Conservation (phyloP, 768 basidiomycete species). For the Podaxis carcinomalis region DNA sequence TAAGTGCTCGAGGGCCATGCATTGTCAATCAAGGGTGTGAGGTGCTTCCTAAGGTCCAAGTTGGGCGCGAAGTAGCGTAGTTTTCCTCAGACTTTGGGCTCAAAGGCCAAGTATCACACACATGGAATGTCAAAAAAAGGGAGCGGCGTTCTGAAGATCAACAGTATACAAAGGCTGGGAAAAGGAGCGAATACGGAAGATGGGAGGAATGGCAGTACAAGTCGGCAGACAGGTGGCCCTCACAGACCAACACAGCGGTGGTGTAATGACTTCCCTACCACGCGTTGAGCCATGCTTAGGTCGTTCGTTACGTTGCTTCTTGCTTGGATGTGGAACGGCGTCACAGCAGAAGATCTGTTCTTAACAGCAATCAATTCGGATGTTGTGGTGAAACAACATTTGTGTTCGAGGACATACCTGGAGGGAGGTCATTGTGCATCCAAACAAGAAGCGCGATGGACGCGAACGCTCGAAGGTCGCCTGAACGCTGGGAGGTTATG, state of each 20-base stretch:
- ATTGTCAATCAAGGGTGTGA: no score
- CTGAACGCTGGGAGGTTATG: constrained; percentile 46
- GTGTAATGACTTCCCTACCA: constrained; percentile 39
- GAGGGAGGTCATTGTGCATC: constrained; percentile 55
- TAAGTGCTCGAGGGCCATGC: no score
- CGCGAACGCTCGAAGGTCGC: constrained; percentile 54
- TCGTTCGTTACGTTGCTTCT: constrained; percentile 72
- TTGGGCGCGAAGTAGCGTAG: no score
- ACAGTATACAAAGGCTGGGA: neutral
- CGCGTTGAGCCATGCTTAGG: constrained; percentile 67
- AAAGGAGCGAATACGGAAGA: neutral
- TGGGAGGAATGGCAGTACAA: neutral
- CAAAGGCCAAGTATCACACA: no score
- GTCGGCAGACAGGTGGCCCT: neutral
- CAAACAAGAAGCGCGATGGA: constrained; percentile 74
- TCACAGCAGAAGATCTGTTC: constrained; percentile 37
- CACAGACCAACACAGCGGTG: neutral
- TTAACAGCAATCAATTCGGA: neutral
- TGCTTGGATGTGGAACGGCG: constrained; percentile 60
- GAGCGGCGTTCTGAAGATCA: neutral
- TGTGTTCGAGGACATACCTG: constrained; percentile 30
- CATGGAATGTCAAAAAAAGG: neutral
- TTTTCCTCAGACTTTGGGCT: no score
- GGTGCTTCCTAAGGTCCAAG: no score
- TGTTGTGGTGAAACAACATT: neutral